These are phyloP conservation scores for Veloporphyrellus conicus DNA, from an alignment of 1,284 basidiomycete genomes.

Conservation along the genomic window DNA sequence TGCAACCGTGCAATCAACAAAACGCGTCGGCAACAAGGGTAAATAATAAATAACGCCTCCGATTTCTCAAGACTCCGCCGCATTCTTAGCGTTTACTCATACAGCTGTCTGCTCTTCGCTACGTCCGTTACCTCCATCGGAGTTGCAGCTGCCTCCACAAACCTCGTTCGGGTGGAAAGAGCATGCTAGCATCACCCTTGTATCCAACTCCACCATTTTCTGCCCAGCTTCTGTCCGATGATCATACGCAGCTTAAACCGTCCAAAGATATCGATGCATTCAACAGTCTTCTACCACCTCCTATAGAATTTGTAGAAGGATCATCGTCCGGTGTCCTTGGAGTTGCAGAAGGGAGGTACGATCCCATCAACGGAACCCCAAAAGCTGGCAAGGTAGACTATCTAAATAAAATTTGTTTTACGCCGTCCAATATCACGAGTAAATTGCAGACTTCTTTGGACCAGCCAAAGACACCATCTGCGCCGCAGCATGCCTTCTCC, in stretches of 20 bases:
- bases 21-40: slow-evolving; percentile 26
- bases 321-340: slow-evolving; percentile 69
- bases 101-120: slow-evolving; percentile 10
- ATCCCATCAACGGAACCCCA: slow-evolving; percentile 66
- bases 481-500: slow-evolving; percentile 18
- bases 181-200: slow-evolving; percentile 61
- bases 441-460: slow-evolving; percentile 18
- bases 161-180: slow-evolving; percentile 16
- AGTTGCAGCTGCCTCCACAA: slow-evolving; percentile 3
- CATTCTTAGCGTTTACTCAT: slow-evolving; percentile 12
- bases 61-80: slow-evolving; percentile 10
- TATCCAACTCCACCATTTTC: slow-evolving; percentile 49
- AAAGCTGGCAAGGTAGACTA: slow-evolving; percentile 35
- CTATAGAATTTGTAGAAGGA: slow-evolving; percentile 75
- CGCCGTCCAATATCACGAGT: slow-evolving; percentile 2
- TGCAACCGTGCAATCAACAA: slow-evolving; percentile 11
- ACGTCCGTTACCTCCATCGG: slow-evolving; percentile 2
- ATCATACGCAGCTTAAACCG: slow-evolving; percentile 54
- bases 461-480: slow-evolving; percentile 20
- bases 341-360: slow-evolving; percentile 67
- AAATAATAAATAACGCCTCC: slow-evolving; percentile 30
- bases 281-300: slow-evolving; percentile 67
- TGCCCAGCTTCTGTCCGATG: slow-evolving; percentile 45
- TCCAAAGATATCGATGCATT: slow-evolving; percentile 68
- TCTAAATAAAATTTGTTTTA: not conserved